phyloP scores from a whole-genome alignment of 345 rosid species.

The Cardiospermum halicacabum region DNA sequence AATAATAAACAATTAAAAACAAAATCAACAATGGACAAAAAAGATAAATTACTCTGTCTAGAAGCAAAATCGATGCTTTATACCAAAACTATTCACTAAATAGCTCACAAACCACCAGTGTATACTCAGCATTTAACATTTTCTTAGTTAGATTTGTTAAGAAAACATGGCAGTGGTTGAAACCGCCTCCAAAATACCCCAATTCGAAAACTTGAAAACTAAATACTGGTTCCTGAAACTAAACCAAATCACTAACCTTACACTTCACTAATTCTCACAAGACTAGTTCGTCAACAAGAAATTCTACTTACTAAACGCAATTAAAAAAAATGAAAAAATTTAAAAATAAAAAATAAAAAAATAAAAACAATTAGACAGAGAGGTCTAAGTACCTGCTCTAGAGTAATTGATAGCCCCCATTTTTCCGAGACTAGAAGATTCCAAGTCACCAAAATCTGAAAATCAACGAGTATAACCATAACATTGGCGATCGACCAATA shows the following conservation, averaged over 20 bases:
- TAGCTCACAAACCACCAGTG: background rate
- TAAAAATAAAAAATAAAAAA: background rate
- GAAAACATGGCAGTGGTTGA: background rate
- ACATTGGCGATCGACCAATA: background rate
- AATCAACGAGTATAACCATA: slow-evolving; percentile 1
- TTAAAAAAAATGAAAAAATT: background rate
- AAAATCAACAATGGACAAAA: too few relatives aligned
- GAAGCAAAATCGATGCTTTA: too few relatives aligned
- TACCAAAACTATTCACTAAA: background rate
- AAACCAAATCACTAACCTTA: background rate
- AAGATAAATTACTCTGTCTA: too few relatives aligned
- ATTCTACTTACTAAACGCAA: background rate
- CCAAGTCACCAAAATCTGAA: slow-evolving; percentile 70
- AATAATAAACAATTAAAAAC: too few relatives aligned
- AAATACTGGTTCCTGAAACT: background rate
- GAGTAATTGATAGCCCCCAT: slow-evolving; percentile 65
- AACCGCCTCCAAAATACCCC: background rate
- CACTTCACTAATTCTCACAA: background rate
- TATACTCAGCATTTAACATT: background rate
- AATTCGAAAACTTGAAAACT: background rate
- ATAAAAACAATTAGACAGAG: background rate
- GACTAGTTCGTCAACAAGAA: background rate
- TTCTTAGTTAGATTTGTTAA: background rate
- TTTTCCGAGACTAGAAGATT: slow-evolving; percentile 47
- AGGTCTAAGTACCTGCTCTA: slow-evolving; percentile 50